These are phyloP conservation scores for Gautieria morchelliformis DNA, from an alignment of 768 basidiomycete genomes.

Conservation along the genomic window DNA sequence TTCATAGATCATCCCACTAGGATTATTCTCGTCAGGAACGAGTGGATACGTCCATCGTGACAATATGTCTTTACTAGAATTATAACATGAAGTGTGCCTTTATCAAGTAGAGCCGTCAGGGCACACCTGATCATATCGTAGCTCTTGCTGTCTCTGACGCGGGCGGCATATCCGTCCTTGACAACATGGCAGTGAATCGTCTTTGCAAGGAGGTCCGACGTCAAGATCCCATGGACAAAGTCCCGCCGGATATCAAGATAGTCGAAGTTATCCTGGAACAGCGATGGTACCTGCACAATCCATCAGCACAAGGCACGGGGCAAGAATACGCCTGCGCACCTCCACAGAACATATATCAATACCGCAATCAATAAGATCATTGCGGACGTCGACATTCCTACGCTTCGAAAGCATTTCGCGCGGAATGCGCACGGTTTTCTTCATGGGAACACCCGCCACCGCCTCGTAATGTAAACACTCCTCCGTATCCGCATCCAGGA, in stretches of 20 bases:
- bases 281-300: constrained; percentile 66
- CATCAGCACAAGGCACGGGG: neutral
- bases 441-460: constrained; percentile 58
- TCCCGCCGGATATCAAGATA: constrained; percentile 86
- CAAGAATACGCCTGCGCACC: constrained; percentile 32
- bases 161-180: constrained; percentile 83
- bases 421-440: constrained; percentile 55
- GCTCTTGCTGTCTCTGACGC: constrained; percentile 86
- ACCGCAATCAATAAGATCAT: constrained; percentile 80
- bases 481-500: constrained; percentile 63
- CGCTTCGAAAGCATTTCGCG: constrained; percentile 64
- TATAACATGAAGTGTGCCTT: neutral
- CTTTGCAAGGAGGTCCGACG: constrained; percentile 90
- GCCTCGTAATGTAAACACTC: constrained; percentile 84
- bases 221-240: constrained; percentile 90
- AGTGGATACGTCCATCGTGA: constrained; percentile 93
- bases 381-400: constrained; percentile 76
- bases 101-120: neutral
- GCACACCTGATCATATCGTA: constrained; percentile 80
- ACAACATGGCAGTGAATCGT: constrained; percentile 87
- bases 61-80: constrained; percentile 77
- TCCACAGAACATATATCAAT: constrained; percentile 94
- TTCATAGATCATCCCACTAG: constrained; percentile 73
- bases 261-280: constrained; percentile 99
- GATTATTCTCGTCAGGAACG: constrained; percentile 90